Percentiles rank a stretch among this genome's conserved stretches.
Conservation (phyloP, 2,329 filamentous ascomycete species). For the Monosporascus ibericus region DNA sequence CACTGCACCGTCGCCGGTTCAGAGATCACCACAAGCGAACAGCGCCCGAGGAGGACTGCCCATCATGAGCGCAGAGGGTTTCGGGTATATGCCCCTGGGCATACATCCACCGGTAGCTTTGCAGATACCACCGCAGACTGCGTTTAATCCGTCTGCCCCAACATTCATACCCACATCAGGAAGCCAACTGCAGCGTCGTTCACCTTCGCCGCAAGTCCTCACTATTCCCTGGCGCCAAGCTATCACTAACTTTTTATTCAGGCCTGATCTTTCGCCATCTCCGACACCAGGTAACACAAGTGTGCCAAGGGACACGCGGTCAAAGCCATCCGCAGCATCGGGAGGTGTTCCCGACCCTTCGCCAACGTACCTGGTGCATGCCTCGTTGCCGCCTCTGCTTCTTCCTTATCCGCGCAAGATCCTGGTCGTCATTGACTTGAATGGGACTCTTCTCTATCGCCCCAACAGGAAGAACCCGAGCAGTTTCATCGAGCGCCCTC, state of each 20-base stretch:
- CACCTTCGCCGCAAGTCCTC: background rate
- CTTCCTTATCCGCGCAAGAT: conserved; percentile 51
- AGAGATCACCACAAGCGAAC: background rate
- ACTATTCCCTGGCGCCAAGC: too few species aligned
- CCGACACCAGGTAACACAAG: too few species aligned
- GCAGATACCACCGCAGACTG: background rate
- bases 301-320: conserved; percentile 4
- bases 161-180: background rate
- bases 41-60: background rate
- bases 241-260: too few species aligned
- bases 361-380: conserved; percentile 51
- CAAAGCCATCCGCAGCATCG: conserved; percentile 29
- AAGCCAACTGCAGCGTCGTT: background rate
- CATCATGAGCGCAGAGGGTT: conserved; percentile 3
- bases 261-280: too few species aligned
- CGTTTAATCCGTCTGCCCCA: background rate
- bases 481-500: conserved; percentile 60
- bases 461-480: conserved; percentile 44
- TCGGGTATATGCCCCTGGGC: conserved; percentile 1
- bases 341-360: conserved; percentile 58
- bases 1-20: background rate
- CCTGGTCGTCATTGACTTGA: conserved; percentile 84
- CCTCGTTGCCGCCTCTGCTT: conserved; percentile 36
- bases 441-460: conserved; percentile 80
- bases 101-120: background rate